These are phyloP conservation scores for Malus sieversii DNA, from an alignment of 306 rosid species.

Conservation along the genomic window DNA sequence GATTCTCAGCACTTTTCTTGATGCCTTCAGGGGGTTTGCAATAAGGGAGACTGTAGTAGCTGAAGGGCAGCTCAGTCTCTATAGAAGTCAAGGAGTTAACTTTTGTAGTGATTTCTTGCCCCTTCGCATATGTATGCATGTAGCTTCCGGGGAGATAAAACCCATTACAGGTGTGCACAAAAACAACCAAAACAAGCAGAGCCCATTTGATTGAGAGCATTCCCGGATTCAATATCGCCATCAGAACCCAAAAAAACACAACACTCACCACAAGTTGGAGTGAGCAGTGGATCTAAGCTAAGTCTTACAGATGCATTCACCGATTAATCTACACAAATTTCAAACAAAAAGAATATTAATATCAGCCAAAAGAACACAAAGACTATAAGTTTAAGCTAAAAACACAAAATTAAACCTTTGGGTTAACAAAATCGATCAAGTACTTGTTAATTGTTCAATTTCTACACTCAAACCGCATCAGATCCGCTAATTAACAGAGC, in stretches of 20 bases:
- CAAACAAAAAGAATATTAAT: neutral
- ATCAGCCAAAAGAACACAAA: constrained; percentile 5
- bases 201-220: constrained; percentile 25
- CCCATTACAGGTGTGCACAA: constrained; percentile 37
- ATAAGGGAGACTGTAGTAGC: constrained; percentile 85
- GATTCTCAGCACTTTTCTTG: constrained; percentile 92
- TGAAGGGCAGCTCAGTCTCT: constrained; percentile 90
- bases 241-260: constrained; percentile 14
- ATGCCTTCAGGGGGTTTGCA: constrained; percentile 52
- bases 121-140: constrained; percentile 72
- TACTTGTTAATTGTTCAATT: neutral
- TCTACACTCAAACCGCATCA: neutral
- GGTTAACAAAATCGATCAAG: neutral
- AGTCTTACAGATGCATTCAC: constrained; percentile 22
- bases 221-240: constrained; percentile 38
- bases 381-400: neutral
- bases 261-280: constrained; percentile 11
- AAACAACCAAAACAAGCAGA: constrained; percentile 22
- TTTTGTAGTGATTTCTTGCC: constrained; percentile 51
- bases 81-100: constrained; percentile 93
- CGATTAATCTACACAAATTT: constrained; percentile 36
- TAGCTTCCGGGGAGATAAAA: constrained; percentile 94
- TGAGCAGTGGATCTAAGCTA: constrained; percentile 20
- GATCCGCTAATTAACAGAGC: neutral
- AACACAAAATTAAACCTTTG: neutral